Base-by-base conservation (phyloP, 2,329 filamentous ascomycete genomes). In the Paracoccidioides brasiliensis region DNA sequence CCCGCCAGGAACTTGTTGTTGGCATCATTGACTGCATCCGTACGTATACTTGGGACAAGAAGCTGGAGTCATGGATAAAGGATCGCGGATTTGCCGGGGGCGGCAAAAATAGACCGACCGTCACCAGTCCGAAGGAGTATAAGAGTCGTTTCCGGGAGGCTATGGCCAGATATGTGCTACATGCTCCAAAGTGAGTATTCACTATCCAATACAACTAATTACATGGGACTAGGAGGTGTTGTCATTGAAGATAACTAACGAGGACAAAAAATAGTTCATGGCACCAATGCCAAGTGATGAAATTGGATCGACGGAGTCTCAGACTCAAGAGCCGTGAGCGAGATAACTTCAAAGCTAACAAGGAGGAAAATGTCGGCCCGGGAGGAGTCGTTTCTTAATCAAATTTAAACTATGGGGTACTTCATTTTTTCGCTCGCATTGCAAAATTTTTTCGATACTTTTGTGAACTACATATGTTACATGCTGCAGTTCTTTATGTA, bases 41-140 rank as follows among this genome's bases (percentile, higher is more conserved):
- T 55, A 98, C 93, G 0, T 98, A 97, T 68, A 98, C 93, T 0
- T 98, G 93, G 90, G 93, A 98, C 75, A 98, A 98, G 78, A 96
- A 96, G 69, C 80, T 98, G n/a, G 93, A 98, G 74, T 93, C 86
- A 55, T 98, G 93, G 93, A 96, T 98, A 79, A 98, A 98, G 72
- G 90, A 97, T 67, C 86, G 91, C 42, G 93, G 88, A 0, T 89
- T 90, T 64, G 86, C 84, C 56, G 84, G 84, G 35, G 82, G 86
- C 56, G 88, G 94, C 64, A 84, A 84, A 70, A 85, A 84, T 63
- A 81, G 89, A 59, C 94, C 94, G 7, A 98, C 93, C 0, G 93
- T 98, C 52, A 98, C 93, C 9, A 94, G 88, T 70, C 94, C 93
- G 2, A 95, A 93, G 73, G 93, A 98, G 72, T 98, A 98, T 70